Evolutionary conservation across 176 grass and related monocot genomes (phyloP), one percentile per base, ranked within the genome.

Genomic region (Pontederia paniculata): DNA sequence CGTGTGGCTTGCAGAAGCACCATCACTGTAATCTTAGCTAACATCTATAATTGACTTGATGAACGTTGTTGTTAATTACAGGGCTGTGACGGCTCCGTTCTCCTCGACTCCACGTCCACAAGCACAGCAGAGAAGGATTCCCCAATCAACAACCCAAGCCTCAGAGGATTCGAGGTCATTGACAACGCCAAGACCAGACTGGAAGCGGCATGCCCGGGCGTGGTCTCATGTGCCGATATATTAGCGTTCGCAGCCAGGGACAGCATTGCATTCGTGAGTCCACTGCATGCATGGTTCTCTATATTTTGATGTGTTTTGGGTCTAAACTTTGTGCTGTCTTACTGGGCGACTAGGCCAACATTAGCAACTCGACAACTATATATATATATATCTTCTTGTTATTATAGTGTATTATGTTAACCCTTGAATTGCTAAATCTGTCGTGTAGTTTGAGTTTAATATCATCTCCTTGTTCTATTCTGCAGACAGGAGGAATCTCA

Each of bases 201-300:
- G 41, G 87, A 90, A 59, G 55, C 48, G 44, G 53, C 62, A 57
- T 90, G 87, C 74, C 37, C 61, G 10, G 74, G 54, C 20, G 64
- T 52, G 0, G 78, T 82, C 31, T 90, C 81, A 4, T 90, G 81
- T 67, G 81, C 87, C 10, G 87, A 90, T 67, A 63, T 90, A 13
- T 67, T 90, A 6, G 87, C 87, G 2, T 85, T 85, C 57, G 78
- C 75, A n/a, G 81, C 81, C 2, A 68, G 86, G 48, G 86, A 89
- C 72, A 81, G 70, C 22, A 63, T 89, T 23, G 45, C 74, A 3
- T 66, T 87, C 74, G 78, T 87, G 77, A 70, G 71, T 50, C 25
- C 25, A 31, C 25, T 12, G 17, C 57, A 60, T 44, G 57, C 43
- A 43, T 43, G 12, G 5, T 42, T 13, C 31, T 8, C 2, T 37